Percentiles rank a stretch among this genome's conserved stretches.
Conservation (phyloP, 371 early-diverging fungal genomes). For the Apophysomyces elegans region DNA sequence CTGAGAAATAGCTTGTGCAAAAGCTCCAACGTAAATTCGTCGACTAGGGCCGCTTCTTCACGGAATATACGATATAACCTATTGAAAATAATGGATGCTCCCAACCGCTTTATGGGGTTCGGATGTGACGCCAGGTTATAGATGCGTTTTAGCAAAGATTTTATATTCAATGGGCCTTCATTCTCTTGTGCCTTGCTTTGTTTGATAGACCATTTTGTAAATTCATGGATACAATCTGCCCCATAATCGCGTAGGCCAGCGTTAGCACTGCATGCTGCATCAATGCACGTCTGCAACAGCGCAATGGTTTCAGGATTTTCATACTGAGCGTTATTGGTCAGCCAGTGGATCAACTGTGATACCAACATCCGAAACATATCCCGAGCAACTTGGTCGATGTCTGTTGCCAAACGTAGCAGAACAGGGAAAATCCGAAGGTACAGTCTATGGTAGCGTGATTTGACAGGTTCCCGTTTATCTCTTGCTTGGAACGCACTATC, state of each 20-base stretch:
- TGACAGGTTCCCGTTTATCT: slow-evolving; percentile 33
- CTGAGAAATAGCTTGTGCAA: slow-evolving; percentile 70
- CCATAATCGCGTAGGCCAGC: slow-evolving; percentile 76
- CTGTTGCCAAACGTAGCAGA: slow-evolving; percentile 71
- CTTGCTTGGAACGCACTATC: slow-evolving; percentile 62
- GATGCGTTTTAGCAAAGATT: slow-evolving; percentile 69
- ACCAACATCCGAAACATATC: slow-evolving; percentile 67
- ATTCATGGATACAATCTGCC: slow-evolving; percentile 75
- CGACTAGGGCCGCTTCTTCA: slow-evolving; percentile 63
- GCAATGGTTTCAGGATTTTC: slow-evolving; percentile 80
- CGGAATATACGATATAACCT: slow-evolving; percentile 71
- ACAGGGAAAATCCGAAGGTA: slow-evolving; percentile 73
- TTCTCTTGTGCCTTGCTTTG: slow-evolving; percentile 53
- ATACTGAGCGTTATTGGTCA: slow-evolving; percentile 73
- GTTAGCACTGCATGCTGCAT: slow-evolving; percentile 61
- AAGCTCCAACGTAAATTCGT: slow-evolving; percentile 71
- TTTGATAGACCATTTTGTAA: slow-evolving; percentile 78
- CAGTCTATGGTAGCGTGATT: slow-evolving; percentile 65
- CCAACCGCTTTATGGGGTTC: slow-evolving; percentile 68
- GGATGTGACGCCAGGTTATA: slow-evolving; percentile 68
- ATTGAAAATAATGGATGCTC: slow-evolving; percentile 74
- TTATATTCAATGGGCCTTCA: slow-evolving; percentile 65
- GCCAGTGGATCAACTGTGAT: slow-evolving; percentile 79
- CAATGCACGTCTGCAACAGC: slow-evolving; percentile 70
- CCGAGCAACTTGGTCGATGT: slow-evolving; percentile 72